Base-by-base conservation (phyloP, 2,329 filamentous ascomycete genomes). In the Colletotrichum tanaceti region DNA sequence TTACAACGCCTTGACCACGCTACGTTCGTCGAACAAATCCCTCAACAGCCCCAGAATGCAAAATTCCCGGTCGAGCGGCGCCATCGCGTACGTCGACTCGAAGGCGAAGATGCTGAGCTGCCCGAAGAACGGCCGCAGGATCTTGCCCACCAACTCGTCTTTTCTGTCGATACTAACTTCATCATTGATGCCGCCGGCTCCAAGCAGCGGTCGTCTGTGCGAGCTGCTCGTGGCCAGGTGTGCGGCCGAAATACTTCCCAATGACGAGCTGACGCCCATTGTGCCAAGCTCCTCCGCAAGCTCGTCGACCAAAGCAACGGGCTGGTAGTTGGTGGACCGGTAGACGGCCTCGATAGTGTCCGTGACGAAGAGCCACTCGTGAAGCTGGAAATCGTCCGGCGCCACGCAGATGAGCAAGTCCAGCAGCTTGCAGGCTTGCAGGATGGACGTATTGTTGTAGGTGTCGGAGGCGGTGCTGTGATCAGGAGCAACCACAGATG, bases 311-410 rank as follows among this genome's bases (percentile, higher is more conserved):
- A 98, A 86, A 3, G 93, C 93, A 3, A 92, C 83, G 1, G 93
- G 87, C 69, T 89, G 86, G 80, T 90, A 91, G 59, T 84, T 82
- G 16, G 88, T 81, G 0, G 93, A 90, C 14, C 92, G 90, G 79
- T 99, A 97, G 41, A 99, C 92, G 1, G 96, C 94, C 74, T 99
- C 96, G 72, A 98, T 94, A 16, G 95, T 98, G 79, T 99, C 96
- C 1, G 94, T 97, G 63, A 99, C 90, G 78, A 97, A 99, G 4
- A 98, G 88, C 96, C 96, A 99, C 82, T 98, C 93, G 75, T 97
- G 91, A n/a, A 98, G 87, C 79, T 98, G 96, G 80, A 98, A 99
- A 77, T 99, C 96, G 73, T 99, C 96, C 0, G 94, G 95, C 5
- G 92, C 91, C 9, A 94, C 85, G 50, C 93, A 90, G 16, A 98